phyloP scores from a whole-genome alignment of 768 basidiomycete species.

The Dioszegia hungarica region DNA sequence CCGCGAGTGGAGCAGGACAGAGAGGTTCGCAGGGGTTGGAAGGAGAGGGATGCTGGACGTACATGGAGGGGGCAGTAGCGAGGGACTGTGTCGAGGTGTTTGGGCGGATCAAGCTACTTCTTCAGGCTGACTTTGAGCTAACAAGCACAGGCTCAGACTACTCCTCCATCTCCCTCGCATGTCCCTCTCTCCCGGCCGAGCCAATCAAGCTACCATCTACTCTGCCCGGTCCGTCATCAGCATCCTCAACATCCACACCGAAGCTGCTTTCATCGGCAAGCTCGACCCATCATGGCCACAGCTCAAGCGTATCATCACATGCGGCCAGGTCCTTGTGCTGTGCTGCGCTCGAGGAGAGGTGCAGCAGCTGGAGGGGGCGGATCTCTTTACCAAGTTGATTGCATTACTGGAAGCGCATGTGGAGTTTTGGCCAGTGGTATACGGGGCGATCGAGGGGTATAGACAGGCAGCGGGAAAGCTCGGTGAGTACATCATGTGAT shows the following conservation, averaged over 20 bases:
- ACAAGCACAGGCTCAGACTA: slow-evolving; percentile 8
- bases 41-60: too few species aligned
- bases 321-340: slow-evolving; percentile 7
- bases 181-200: not conserved
- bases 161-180: slow-evolving; percentile 5
- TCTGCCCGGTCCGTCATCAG: not conserved
- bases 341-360: slow-evolving; percentile 4
- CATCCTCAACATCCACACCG: slow-evolving; percentile 10
- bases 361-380: not conserved
- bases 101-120: too few species aligned
- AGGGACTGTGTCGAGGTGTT: too few species aligned
- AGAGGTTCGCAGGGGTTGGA: too few species aligned
- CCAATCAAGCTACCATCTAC: slow-evolving; percentile 1
- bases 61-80: too few species aligned
- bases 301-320: slow-evolving; percentile 6
- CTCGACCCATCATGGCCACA: slow-evolving; percentile 9
- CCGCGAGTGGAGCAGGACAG: too few species aligned
- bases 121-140: too few species aligned
- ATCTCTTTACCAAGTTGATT: slow-evolving; percentile 3
- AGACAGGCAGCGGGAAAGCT: not conserved
- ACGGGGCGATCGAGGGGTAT: not conserved
- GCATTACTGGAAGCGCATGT: slow-evolving; percentile 3
- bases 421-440: slow-evolving; percentile 3
- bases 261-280: slow-evolving; percentile 4
- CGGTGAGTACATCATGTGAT: not conserved